These are phyloP conservation scores for Austroboletus festivus DNA, from an alignment of 768 basidiomycete genomes.

Conservation along the genomic window DNA sequence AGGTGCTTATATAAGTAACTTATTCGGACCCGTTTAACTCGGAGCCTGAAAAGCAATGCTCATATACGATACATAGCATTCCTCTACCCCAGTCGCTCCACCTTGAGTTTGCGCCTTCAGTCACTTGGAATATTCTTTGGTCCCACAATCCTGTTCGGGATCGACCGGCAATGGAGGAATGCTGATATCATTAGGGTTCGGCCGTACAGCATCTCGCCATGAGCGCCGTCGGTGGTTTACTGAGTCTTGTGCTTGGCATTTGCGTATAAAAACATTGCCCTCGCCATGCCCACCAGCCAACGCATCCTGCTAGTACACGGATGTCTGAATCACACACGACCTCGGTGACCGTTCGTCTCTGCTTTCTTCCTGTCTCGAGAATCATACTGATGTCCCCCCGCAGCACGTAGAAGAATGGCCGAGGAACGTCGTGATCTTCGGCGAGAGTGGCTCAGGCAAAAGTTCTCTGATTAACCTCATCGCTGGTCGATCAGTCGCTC, in stretches of 20 bases:
- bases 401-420: conserved; percentile 5
- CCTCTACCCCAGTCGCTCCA: too few species aligned
- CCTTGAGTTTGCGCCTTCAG: too few species aligned
- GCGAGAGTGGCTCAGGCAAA: conserved; percentile 35
- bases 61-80: too few species aligned
- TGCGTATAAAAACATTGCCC: conserved; percentile 18
- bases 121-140: too few species aligned
- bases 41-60: too few species aligned
- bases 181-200: too few species aligned
- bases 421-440: conserved; percentile 28
- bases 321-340: conserved; percentile 29
- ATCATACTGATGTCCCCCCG: conserved; percentile 8
- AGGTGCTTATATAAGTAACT: too few species aligned
- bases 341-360: conserved; percentile 13
- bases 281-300: conserved; percentile 2
- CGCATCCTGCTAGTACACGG: conserved; percentile 12
- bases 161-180: too few species aligned
- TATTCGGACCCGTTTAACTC: too few species aligned
- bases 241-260: conserved; percentile 4
- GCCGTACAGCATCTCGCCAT: too few species aligned
- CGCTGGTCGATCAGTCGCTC: conserved; percentile 36
- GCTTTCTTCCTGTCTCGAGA: background rate
- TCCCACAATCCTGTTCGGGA: too few species aligned
- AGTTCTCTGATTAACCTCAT: conserved; percentile 45
- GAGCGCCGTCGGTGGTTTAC: conserved; percentile 23